Evolutionary conservation across 2,329 filamentous ascomycete genomes (phyloP).

Genomic region (Clarireedia homoeocarpa): DNA sequence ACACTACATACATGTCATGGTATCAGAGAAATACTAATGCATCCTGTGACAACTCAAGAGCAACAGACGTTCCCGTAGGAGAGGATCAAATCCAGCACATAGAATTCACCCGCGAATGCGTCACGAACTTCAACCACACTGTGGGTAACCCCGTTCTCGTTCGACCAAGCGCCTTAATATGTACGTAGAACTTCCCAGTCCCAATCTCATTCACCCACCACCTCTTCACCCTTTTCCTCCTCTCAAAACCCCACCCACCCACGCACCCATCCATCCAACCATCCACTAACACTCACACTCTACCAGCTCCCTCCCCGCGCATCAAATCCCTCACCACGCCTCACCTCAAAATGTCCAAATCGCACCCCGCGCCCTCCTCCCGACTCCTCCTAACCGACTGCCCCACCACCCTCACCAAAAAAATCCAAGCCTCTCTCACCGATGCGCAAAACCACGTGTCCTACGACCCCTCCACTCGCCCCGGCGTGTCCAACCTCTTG

Average conservation of each 20-base stretch:
- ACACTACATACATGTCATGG: neutral
- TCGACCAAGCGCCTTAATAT: slow-evolving; percentile 62
- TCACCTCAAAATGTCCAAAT: slow-evolving; percentile 89
- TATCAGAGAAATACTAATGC: neutral
- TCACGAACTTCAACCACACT: slow-evolving; percentile 75
- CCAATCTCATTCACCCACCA: neutral
- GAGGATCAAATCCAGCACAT: slow-evolving; percentile 92
- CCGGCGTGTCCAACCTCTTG: slow-evolving; percentile 82
- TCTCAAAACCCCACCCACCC: neutral
- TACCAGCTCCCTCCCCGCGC: slow-evolving; percentile 55
- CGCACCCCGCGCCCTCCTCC: slow-evolving; percentile 60
- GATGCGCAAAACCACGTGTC: slow-evolving; percentile 60
- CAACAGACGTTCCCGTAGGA: slow-evolving; percentile 94
- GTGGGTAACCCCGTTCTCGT: slow-evolving; percentile 54
- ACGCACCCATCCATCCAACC: too few species aligned
- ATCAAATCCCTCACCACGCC: slow-evolving; percentile 86
- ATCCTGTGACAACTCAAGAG: slow-evolving; percentile 38
- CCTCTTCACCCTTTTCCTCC: neutral
- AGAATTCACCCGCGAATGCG: slow-evolving; percentile 83
- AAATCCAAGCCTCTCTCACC: slow-evolving; percentile 68
- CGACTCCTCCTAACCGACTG: slow-evolving; percentile 77
- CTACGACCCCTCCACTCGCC: slow-evolving; percentile 62
- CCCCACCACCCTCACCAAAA: slow-evolving; percentile 53
- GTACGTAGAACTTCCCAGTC: slow-evolving; percentile 36
- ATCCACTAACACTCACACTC: neutral